phyloP scores from a whole-genome alignment of 2,329 filamentous ascomycete genomes.

The Penicillium sp. region DNA sequence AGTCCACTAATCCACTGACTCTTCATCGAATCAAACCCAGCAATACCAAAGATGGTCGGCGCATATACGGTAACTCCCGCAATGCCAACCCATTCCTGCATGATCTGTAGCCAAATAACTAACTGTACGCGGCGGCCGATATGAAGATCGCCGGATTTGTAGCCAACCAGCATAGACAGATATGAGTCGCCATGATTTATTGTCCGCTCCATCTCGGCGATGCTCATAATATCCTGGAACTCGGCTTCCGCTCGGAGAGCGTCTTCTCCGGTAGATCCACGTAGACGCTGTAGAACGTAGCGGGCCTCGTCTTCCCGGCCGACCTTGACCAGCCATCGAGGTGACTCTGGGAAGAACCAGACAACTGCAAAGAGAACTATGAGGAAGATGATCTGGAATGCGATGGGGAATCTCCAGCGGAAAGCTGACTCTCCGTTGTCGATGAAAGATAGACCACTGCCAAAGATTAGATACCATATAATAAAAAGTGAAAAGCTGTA shows the following conservation, averaged over 20 bases:
- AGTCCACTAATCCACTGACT: constrained; percentile 63
- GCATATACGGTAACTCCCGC: constrained; percentile 64
- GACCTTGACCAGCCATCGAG: constrained; percentile 57
- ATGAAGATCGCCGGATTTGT: constrained; percentile 63
- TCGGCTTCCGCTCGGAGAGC: constrained; percentile 58
- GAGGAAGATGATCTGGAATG: constrained; percentile 67
- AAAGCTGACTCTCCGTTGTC: constrained; percentile 58
- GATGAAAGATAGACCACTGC: constrained; percentile 58
- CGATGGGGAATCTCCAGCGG: constrained; percentile 67
- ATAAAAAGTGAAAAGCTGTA: background rate
- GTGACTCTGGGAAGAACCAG: constrained; percentile 69
- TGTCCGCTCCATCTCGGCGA: constrained; percentile 61
- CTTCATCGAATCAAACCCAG: constrained; percentile 61
- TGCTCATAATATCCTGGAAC: constrained; percentile 65
- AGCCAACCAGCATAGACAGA: constrained; percentile 64
- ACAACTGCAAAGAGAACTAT: constrained; percentile 55
- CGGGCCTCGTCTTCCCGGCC: constrained; percentile 66
- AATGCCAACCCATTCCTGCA: constrained; percentile 69
- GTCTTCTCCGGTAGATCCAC: constrained; percentile 57
- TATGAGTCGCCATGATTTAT: constrained; percentile 56
- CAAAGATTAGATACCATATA: background rate
- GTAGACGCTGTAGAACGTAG: constrained; percentile 62
- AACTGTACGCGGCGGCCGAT: constrained; percentile 66
- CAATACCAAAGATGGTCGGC: constrained; percentile 62
- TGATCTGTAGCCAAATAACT: constrained; percentile 69